Base-by-base conservation (phyloP, 495 filamentous ascomycete species). In the Trichocladium uniseriatum region DNA sequence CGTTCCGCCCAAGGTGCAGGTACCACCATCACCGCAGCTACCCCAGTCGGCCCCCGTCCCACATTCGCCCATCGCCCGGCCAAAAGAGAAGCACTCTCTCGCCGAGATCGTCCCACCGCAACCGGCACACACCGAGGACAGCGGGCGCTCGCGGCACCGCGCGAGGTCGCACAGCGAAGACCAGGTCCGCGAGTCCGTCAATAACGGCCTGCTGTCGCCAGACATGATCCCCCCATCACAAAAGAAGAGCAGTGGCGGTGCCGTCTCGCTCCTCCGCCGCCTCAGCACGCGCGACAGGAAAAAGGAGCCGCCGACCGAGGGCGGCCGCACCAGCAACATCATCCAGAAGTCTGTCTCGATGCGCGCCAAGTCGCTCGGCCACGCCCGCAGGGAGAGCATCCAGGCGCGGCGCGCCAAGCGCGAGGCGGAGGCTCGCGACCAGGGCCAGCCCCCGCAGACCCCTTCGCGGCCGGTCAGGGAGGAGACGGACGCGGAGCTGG, bases 91-190 rank as follows among this genome's bases (percentile, higher is more conserved):
- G 52, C 64, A 63, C 32, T 52, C 69, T 1, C 59, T 75, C 32
- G 83, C 87, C 19, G 86, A 89, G 56, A 76, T 95, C 5, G 71
- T 78, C 0, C 78, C 86, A 27, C 94, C 92, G 3, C 85, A 84
- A 57, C 84, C 87, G n/a, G 92, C 89, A 10, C 83, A 96, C 63
- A 99, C 92, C 11, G 96, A 95, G 51, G 77, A 86, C 21, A 81
- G 84, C 49, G 76, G 83, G 45, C 76, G 92, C 28, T 82, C 86
- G 21, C 77, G 92, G 41, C 88, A 89, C 10, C 78, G 92, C 37
- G 89, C 92, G 24, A 73, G 94, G 48, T 97, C 92, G 0, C 94
- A 97, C 60, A 94, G 92, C 36, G 92, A 97, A 65, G 92, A 97
- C 53, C 94, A 99, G 29, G 77, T 90, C 14, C 72, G 80, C 3